Conservation (phyloP, 331 rosid genomes). For the Quercus phellos region DNA sequence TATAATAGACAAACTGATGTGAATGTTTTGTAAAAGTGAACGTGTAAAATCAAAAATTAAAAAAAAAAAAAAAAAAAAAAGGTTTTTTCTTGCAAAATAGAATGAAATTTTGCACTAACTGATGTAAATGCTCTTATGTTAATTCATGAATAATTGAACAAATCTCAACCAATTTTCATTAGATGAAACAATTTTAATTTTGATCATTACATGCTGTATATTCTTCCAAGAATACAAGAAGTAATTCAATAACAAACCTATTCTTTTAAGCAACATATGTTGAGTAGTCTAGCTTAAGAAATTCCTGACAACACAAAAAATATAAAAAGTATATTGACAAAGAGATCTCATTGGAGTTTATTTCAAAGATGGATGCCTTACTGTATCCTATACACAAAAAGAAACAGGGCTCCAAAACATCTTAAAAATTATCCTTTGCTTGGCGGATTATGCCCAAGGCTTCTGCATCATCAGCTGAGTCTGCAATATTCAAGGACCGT, state of each 20-base stretch:
- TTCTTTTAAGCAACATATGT: not conserved
- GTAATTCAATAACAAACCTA: not conserved
- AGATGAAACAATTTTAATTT: not conserved
- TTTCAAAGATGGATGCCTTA: conserved; percentile 16
- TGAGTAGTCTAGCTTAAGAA: not conserved
- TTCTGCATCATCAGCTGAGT: conserved; percentile 61
- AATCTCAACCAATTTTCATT: not conserved
- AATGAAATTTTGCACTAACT: no score
- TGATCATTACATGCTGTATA: not conserved
- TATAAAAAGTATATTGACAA: not conserved
- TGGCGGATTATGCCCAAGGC: conserved; percentile 65
- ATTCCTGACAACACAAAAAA: not conserved
- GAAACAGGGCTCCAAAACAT: not conserved
- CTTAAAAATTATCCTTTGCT: conserved; percentile 78
- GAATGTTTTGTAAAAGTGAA: no score
- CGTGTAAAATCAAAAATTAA: no score
- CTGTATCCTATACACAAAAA: conserved; percentile 39
- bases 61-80: no score
- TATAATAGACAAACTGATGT: no score
- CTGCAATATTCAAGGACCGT: conserved; percentile 42
- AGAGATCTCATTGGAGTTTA: not conserved
- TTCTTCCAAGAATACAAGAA: not conserved
- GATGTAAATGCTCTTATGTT: no score
- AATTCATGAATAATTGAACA: no score
- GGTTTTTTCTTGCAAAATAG: no score